A percentile compares a stretch with the other conserved stretches of the same genome.
phyloP scores from a whole-genome alignment of 2,329 filamentous ascomycete genomes.

The Hypoxylon sp. region DNA sequence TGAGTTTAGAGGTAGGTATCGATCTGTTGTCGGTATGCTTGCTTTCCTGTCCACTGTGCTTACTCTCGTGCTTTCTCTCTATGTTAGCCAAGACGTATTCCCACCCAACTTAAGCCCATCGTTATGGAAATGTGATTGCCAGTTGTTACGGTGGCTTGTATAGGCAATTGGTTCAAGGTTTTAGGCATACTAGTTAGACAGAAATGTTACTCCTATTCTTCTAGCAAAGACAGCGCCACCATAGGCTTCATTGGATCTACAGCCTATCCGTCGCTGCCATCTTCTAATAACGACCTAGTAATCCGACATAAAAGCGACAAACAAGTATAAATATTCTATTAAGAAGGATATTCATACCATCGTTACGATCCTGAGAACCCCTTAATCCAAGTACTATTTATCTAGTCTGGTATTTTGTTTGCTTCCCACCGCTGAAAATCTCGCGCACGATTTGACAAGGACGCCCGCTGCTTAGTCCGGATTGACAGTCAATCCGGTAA shows the following conservation, averaged over 20 bases:
- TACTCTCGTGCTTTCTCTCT: too few relatives aligned
- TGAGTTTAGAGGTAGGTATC: too few relatives aligned
- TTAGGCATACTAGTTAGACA: neutral
- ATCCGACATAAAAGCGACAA: neutral
- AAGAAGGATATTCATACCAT: neutral
- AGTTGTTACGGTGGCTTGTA: neutral
- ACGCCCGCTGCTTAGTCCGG: neutral
- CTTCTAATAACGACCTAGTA: neutral
- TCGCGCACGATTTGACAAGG: neutral
- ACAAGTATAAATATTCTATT: neutral
- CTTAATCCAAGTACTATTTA: neutral
- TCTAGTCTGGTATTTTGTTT: neutral
- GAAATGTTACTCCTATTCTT: neutral
- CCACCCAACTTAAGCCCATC: too few relatives aligned
- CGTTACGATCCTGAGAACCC: neutral
- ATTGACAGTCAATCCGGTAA: slow-evolving; percentile 21
- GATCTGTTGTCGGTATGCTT: too few relatives aligned
- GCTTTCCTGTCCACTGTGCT: too few relatives aligned
- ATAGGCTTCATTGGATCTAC: neutral
- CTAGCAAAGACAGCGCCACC: neutral
- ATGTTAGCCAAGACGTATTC: too few relatives aligned
- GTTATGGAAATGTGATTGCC: too few relatives aligned
- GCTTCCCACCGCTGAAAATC: neutral
- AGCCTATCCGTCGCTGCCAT: neutral
- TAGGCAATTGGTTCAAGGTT: neutral